Conservation (phyloP, 306 rosid genomes). For the Astragalus glycyphyllos region DNA sequence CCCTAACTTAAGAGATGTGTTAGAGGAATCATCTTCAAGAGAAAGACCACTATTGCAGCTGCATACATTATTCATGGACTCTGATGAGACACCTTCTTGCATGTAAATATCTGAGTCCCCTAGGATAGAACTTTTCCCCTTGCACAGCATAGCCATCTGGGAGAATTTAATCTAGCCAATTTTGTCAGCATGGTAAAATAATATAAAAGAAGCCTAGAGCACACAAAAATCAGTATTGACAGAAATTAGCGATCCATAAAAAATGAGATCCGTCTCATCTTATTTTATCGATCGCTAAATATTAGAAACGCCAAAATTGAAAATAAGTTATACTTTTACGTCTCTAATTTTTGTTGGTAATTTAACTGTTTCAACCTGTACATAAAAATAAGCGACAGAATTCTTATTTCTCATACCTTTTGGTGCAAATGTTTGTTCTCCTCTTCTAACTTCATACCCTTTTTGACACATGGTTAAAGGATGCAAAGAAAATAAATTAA, state of each 20-base stretch:
- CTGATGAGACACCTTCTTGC: constrained; percentile 37
- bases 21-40: constrained; percentile 47
- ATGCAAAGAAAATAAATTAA: background rate
- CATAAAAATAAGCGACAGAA: background rate
- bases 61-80: constrained; percentile 27
- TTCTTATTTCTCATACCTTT: constrained; percentile 34
- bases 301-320: too few relatives aligned
- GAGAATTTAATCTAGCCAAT: background rate
- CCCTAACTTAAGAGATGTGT: constrained; percentile 49
- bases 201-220: background rate
- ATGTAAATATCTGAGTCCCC: constrained; percentile 25
- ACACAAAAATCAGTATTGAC: background rate
- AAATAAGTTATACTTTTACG: too few relatives aligned
- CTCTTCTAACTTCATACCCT: constrained; percentile 36
- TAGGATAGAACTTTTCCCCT: constrained; percentile 7
- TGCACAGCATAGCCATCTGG: constrained; percentile 31
- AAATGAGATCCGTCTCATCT: too few relatives aligned
- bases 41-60: constrained; percentile 38
- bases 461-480: constrained; percentile 1
- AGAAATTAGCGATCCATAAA: too few relatives aligned
- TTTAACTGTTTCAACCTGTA: too few relatives aligned
- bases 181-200: background rate
- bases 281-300: too few relatives aligned
- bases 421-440: constrained; percentile 43
- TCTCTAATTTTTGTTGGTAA: too few relatives aligned